Conservation (phyloP, 129 eudicot genomes). For the Sambucus nigra region DNA sequence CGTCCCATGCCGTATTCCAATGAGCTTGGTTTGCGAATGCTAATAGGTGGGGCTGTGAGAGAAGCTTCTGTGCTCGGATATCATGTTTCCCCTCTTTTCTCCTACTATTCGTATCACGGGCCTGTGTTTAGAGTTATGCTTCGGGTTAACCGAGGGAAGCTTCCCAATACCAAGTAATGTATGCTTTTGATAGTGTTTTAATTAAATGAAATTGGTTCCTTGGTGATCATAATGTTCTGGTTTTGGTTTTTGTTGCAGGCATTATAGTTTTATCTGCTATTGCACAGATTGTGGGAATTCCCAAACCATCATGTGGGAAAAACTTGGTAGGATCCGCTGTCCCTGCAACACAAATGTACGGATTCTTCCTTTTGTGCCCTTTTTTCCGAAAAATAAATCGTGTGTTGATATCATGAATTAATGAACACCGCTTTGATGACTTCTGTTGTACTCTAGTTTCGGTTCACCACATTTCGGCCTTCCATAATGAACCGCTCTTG, state of each 20-base stretch:
- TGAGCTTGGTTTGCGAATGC: constrained; percentile 90
- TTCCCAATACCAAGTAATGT: constrained; percentile 47
- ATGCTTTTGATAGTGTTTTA: background rate
- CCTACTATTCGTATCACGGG: constrained; percentile 92
- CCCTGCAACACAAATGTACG: constrained; percentile 58
- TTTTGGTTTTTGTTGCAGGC: constrained; percentile 28
- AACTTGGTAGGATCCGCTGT: constrained; percentile 62
- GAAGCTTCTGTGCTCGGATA: constrained; percentile 90
- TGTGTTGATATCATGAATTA: background rate
- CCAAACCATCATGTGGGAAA: constrained; percentile 53
- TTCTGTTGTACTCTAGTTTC: background rate
- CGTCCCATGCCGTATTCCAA: constrained; percentile 77
- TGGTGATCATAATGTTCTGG: background rate
- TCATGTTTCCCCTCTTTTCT: constrained; percentile 71
- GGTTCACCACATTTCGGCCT: background rate
- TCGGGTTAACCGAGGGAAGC: constrained; percentile 68
- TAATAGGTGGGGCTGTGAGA: constrained; percentile 82
- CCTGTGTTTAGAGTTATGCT: constrained; percentile 90
- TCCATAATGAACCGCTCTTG: background rate
- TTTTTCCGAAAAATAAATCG: background rate
- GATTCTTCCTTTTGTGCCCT: background rate
- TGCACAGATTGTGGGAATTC: constrained; percentile 76
- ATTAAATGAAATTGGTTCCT: background rate
- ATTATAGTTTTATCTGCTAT: constrained; percentile 76
- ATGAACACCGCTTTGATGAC: background rate